Evolutionary conservation across 2,329 filamentous ascomycete species (phyloP).

Genomic region (Bipolaris gigantea): DNA sequence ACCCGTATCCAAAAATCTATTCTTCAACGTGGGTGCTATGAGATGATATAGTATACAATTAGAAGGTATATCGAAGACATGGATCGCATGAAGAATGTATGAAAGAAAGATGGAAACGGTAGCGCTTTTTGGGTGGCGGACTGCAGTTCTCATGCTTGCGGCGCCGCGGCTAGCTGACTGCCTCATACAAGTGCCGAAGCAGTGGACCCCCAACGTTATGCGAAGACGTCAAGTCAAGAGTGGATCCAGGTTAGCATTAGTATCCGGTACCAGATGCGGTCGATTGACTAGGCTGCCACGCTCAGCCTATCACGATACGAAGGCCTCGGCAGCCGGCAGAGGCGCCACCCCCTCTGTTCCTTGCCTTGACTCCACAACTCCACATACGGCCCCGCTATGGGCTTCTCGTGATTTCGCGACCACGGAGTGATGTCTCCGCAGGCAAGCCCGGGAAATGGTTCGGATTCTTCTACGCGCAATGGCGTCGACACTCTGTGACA

Average conservation of each 20-base stretch:
- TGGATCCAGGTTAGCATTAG: neutral
- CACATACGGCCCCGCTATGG: slow-evolving; percentile 22
- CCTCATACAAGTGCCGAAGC: slow-evolving; percentile 21
- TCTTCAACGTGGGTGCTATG: slow-evolving; percentile 7
- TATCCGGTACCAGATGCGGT: slow-evolving; percentile 7
- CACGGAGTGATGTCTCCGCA: slow-evolving; percentile 9
- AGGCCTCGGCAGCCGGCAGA: slow-evolving; percentile 21
- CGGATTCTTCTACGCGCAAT: neutral
- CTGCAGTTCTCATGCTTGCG: slow-evolving; percentile 1
- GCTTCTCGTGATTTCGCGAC: slow-evolving; percentile 13
- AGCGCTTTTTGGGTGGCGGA: neutral
- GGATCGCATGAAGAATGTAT: slow-evolving; percentile 1
- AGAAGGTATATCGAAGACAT: slow-evolving; percentile 1
- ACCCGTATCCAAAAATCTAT: slow-evolving; percentile 14
- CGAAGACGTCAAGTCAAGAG: slow-evolving; percentile 1
- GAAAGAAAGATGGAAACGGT: slow-evolving; percentile 2
- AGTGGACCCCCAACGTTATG: slow-evolving; percentile 1
- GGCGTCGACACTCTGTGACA: neutral
- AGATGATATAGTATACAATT: slow-evolving; percentile 15
- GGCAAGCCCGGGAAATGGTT: neutral
- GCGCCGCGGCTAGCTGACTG: neutral
- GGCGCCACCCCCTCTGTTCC: slow-evolving; percentile 13
- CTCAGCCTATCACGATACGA: slow-evolving; percentile 18
- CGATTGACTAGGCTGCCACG: neutral
- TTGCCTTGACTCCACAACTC: slow-evolving; percentile 12